phyloP scores from a whole-genome alignment of 768 basidiomycete species.

The Lactarius pseudohatsudake region DNA sequence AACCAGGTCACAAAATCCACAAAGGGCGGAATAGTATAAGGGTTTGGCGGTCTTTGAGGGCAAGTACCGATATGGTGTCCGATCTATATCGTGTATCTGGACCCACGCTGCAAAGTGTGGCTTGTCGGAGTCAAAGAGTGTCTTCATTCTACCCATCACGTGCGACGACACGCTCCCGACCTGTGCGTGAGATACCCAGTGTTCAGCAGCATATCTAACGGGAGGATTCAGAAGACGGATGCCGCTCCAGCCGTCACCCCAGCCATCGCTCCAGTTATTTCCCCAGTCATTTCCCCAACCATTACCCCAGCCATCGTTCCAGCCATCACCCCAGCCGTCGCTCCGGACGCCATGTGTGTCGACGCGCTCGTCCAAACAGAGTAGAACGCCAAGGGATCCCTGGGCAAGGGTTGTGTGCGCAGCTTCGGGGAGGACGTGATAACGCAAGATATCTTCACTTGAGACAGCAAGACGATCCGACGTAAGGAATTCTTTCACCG shows the following conservation, averaged over 20 bases:
- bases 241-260: too few species aligned
- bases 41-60: too few species aligned
- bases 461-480: background rate
- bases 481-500: background rate
- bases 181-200: background rate
- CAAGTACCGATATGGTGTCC: background rate
- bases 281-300: too few species aligned
- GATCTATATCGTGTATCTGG: background rate
- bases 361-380: background rate
- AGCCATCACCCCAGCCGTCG: too few species aligned
- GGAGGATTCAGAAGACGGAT: background rate
- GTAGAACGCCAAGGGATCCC: background rate
- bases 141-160: background rate
- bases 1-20: background rate
- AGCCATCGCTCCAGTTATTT: too few species aligned
- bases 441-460: background rate
- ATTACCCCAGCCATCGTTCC: too few species aligned
- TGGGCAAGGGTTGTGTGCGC: background rate
- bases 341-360: too few species aligned
- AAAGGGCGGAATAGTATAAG: background rate
- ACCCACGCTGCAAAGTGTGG: background rate
- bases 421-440: background rate
- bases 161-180: background rate
- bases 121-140: background rate
- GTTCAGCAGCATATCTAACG: background rate